Percentiles rank a stretch among this genome's conserved stretches.
These are phyloP conservation scores for Pyrenophora tritici-repentis DNA, from an alignment of 2,329 filamentous ascomycete species.

Conservation along the genomic window DNA sequence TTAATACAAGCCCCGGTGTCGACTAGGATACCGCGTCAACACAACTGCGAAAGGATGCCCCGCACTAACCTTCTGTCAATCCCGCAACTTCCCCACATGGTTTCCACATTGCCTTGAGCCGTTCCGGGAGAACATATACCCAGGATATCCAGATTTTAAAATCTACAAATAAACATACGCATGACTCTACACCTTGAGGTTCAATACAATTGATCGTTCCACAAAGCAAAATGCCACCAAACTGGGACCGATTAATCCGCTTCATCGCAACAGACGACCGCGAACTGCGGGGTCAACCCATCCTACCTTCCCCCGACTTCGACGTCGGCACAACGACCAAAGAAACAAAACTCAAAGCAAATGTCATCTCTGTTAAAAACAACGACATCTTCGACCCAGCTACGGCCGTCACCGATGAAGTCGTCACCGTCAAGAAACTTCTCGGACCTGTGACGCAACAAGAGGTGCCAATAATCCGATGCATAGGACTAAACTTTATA, in stretches of 20 bases:
- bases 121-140: constrained; percentile 28
- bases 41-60: constrained; percentile 1
- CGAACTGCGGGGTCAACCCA: constrained; percentile 58
- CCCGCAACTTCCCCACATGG: constrained; percentile 18
- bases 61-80: constrained; percentile 4
- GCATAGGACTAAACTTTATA: constrained; percentile 64
- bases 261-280: constrained; percentile 59
- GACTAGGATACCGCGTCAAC: too few relatives aligned
- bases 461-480: constrained; percentile 62
- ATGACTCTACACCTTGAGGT: not conserved
- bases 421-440: constrained; percentile 59
- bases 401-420: constrained; percentile 59
- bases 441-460: constrained; percentile 57
- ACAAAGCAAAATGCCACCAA: constrained; percentile 24
- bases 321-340: constrained; percentile 57
- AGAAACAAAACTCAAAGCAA: constrained; percentile 57
- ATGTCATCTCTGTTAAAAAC: constrained; percentile 54
- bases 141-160: constrained; percentile 7
- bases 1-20: too few relatives aligned
- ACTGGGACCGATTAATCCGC: constrained; percentile 61
- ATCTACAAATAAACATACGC: not conserved
- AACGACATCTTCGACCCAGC: constrained; percentile 56
- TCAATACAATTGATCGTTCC: not conserved
- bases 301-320: constrained; percentile 52
- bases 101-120: constrained; percentile 19